Evolutionary conservation across 2,329 filamentous ascomycete genomes (phyloP).

Genomic region (Ciborinia camelliae): DNA sequence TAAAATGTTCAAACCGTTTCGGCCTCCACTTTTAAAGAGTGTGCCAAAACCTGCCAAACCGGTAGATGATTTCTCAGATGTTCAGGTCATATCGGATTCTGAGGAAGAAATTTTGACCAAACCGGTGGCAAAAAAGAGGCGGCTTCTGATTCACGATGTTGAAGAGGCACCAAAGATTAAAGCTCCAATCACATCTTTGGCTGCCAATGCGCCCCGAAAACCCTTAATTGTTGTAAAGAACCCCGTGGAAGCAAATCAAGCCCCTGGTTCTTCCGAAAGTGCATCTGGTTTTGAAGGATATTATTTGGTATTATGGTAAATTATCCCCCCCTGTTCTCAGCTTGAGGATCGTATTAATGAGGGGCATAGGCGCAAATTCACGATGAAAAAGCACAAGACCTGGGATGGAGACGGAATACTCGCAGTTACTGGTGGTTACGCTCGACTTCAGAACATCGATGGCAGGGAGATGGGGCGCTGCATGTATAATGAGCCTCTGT

Average conservation of each 20-base stretch:
- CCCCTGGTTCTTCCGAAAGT: conserved; percentile 6
- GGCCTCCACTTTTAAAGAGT: conserved; percentile 33
- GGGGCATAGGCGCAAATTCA: conserved; percentile 58
- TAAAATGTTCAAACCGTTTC: conserved; percentile 39
- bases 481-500: conserved; percentile 52
- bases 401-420: conserved; percentile 73
- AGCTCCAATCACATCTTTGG: conserved; percentile 22
- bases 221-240: conserved; percentile 35
- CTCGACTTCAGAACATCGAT: conserved; percentile 57
- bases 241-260: conserved; percentile 22
- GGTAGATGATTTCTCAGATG: conserved; percentile 23
- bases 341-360: neutral
- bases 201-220: conserved; percentile 33
- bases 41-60: conserved; percentile 23
- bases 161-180: conserved; percentile 28
- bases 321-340: neutral
- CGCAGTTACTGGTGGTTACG: conserved; percentile 53
- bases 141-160: conserved; percentile 30
- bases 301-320: conserved; percentile 38
- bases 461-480: conserved; percentile 61
- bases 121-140: conserved; percentile 32
- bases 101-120: conserved; percentile 20
- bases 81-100: conserved; percentile 22
- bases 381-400: conserved; percentile 71
- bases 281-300: conserved; percentile 31